Evolutionary conservation across 2,329 filamentous ascomycete genomes (phyloP).

Genomic region (Epichloe glyceriae): DNA sequence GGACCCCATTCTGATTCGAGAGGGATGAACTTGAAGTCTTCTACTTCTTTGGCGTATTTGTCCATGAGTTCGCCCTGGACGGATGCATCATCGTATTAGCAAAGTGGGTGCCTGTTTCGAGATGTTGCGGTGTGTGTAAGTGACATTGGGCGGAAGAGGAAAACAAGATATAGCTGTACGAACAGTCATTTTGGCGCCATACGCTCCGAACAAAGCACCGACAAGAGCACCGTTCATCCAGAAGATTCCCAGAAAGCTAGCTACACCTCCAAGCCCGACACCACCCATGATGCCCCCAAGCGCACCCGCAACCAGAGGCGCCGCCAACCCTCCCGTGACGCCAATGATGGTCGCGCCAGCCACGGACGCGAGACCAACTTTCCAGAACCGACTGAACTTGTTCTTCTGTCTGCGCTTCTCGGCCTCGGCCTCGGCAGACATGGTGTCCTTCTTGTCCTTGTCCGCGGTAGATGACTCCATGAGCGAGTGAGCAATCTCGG

Average conservation of each 20-base stretch:
- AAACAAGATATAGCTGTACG: constrained; percentile 6
- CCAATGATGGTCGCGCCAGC: constrained; percentile 85
- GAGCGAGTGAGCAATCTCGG: constrained; percentile 61
- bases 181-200: constrained; percentile 61
- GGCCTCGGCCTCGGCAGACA: constrained; percentile 66
- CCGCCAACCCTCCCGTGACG: constrained; percentile 80
- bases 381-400: constrained; percentile 64
- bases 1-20: constrained; percentile 37
- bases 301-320: constrained; percentile 75
- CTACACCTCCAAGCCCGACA: constrained; percentile 72
- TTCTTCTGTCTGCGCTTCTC: constrained; percentile 61
- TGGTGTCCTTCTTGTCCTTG: constrained; percentile 27
- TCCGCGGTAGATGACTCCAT: constrained; percentile 47
- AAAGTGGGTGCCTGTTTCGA: background rate
- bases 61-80: constrained; percentile 66
- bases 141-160: too few species aligned
- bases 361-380: constrained; percentile 78
- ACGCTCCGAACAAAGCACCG: constrained; percentile 78
- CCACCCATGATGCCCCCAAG: constrained; percentile 76
- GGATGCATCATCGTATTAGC: background rate
- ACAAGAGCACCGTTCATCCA: constrained; percentile 79
- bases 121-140: background rate
- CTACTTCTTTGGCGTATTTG: constrained; percentile 72
- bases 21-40: constrained; percentile 70
- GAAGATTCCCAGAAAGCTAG: constrained; percentile 73